phyloP scores from a whole-genome alignment of 345 rosid species.

The Aquilaria yunnanensis region DNA sequence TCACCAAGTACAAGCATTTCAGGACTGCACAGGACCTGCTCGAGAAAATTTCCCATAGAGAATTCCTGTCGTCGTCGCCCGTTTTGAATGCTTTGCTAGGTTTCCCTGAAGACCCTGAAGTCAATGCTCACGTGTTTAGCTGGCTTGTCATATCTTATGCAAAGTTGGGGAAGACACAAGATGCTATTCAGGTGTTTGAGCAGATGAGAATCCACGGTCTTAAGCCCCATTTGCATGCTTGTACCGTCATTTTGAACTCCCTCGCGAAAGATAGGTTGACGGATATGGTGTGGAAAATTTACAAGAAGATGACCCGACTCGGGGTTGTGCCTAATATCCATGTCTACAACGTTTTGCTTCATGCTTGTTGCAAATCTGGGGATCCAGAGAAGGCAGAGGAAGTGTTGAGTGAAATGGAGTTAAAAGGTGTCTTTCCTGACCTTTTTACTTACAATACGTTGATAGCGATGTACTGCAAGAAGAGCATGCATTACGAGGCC shows the following conservation, averaged over 20 bases:
- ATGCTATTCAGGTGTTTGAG: conserved; percentile 72
- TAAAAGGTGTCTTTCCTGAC: conserved; percentile 52
- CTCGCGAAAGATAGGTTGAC: conserved; percentile 64
- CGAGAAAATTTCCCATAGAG: conserved; percentile 59
- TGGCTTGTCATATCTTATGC: conserved; percentile 71
- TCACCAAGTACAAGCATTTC: conserved; percentile 60
- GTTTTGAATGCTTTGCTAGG: conserved; percentile 57
- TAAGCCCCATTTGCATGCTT: conserved; percentile 79
- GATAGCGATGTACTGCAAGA: conserved; percentile 72
- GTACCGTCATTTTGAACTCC: conserved; percentile 70
- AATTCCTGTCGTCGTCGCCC: conserved; percentile 65
- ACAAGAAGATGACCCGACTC: conserved; percentile 68
- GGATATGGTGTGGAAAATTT: conserved; percentile 69
- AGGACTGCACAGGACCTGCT: conserved; percentile 74
- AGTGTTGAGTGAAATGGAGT: conserved; percentile 75
- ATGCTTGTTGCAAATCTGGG: conserved; percentile 80
- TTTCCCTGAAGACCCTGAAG: conserved; percentile 52
- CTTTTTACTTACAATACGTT: conserved; percentile 68
- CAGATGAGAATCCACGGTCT: conserved; percentile 45
- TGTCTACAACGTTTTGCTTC: conserved; percentile 76
- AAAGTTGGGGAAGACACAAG: conserved; percentile 56
- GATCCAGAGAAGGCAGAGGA: conserved; percentile 68
- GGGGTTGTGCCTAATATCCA: conserved; percentile 72
- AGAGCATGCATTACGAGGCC: conserved; percentile 93
- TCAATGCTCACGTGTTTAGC: conserved; percentile 69